Conservation (phyloP, 176 grass and related monocot genomes). For the Themeda triandra region DNA sequence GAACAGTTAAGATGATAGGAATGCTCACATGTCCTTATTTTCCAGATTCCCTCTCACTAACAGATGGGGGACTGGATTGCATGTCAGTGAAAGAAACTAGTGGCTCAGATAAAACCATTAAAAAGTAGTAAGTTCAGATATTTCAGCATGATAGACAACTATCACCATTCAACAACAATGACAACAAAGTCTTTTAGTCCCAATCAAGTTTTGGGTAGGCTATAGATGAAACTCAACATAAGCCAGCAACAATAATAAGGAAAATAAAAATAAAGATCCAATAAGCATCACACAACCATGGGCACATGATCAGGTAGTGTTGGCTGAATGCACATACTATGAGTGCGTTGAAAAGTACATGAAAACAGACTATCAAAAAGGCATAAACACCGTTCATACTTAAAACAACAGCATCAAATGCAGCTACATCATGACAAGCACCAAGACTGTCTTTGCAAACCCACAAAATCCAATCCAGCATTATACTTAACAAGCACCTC, state of each 20-base stretch:
- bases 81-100: background rate
- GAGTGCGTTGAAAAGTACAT: background rate
- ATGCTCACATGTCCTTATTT: background rate
- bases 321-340: background rate
- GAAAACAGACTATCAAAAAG: slow-evolving; percentile 1
- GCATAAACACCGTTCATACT: background rate
- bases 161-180: background rate
- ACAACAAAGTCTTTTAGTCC: background rate
- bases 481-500: background rate
- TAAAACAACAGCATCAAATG: background rate
- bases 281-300: slow-evolving; percentile 15
- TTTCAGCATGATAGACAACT: background rate
- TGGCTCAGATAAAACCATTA: background rate
- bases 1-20: background rate
- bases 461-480: background rate
- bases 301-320: background rate
- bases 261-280: background rate
- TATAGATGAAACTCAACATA: background rate
- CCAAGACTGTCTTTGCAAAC: background rate
- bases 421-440: slow-evolving; percentile 3
- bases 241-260: background rate
- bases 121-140: background rate
- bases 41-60: background rate
- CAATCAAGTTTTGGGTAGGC: background rate
- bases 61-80: background rate